These are phyloP conservation scores for Monascus ruber DNA, from an alignment of 2,329 filamentous ascomycete genomes.

Conservation along the genomic window DNA sequence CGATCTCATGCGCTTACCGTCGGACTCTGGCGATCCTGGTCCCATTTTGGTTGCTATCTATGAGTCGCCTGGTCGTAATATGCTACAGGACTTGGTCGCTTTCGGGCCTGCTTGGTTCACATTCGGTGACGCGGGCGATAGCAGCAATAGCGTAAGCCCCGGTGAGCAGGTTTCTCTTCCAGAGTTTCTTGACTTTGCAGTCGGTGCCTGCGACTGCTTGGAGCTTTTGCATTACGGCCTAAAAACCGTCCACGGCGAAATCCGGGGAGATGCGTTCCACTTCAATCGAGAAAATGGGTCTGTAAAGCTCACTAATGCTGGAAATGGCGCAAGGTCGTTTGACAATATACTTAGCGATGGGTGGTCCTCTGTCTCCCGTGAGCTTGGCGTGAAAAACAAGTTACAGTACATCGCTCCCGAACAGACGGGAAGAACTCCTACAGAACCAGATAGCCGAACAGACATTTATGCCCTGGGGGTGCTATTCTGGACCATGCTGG, in stretches of 20 bases:
- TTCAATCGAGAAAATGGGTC: conserved; percentile 59
- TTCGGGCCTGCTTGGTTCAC: conserved; percentile 66
- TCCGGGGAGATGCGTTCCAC: conserved; percentile 83
- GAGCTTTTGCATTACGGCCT: conserved; percentile 86
- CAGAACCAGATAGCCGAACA: conserved; percentile 80
- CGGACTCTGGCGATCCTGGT: conserved; percentile 56
- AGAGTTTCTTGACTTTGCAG: conserved; percentile 79
- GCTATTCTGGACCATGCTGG: conserved; percentile 75
- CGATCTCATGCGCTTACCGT: conserved; percentile 62
- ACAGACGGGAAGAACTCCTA: conserved; percentile 85
- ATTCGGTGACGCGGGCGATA: conserved; percentile 38
- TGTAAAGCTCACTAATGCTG: conserved; percentile 75
- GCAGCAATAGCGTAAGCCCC: conserved; percentile 39
- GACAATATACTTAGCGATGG: conserved; percentile 83
- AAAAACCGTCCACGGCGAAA: conserved; percentile 78
- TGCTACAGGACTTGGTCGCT: conserved; percentile 58
- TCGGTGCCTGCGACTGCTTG: conserved; percentile 73
- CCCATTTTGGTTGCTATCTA: conserved; percentile 72
- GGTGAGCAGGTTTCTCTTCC: conserved; percentile 56
- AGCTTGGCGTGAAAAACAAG: conserved; percentile 79
- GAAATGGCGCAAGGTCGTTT: conserved; percentile 75
- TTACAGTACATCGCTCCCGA: conserved; percentile 87
- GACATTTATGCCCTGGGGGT: conserved; percentile 91
- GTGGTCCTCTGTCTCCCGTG: conserved; percentile 72
- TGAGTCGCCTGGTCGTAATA: conserved; percentile 64